These are phyloP conservation scores for Dioscorea zingiberensis DNA, from an alignment of 106 monocot genomes.

Conservation along the genomic window DNA sequence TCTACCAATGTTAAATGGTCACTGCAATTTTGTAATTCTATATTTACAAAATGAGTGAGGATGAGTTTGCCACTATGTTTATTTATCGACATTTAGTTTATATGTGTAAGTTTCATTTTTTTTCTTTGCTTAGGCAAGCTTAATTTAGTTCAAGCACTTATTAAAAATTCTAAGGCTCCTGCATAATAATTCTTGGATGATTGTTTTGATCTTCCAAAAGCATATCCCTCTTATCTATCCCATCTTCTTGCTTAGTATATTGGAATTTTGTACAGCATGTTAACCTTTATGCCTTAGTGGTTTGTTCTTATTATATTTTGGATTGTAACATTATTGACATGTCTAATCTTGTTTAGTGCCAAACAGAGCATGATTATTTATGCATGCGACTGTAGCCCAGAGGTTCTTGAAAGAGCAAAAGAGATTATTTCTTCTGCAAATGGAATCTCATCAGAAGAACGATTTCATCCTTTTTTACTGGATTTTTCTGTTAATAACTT, in stretches of 20 bases:
- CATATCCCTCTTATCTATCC: too few species aligned
- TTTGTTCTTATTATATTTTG: too few species aligned
- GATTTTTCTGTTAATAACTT: conserved; percentile 52
- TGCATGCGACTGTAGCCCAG: conserved; percentile 90
- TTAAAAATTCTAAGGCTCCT: too few species aligned
- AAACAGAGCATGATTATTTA: conserved; percentile 50
- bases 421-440: conserved; percentile 39
- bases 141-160: too few species aligned
- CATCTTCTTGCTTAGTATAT: too few species aligned
- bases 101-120: too few species aligned
- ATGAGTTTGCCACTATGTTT: too few species aligned
- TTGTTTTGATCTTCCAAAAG: neutral
- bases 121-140: too few species aligned
- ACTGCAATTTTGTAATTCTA: neutral
- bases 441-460: conserved; percentile 17
- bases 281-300: too few species aligned
- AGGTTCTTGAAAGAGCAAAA: conserved; percentile 66
- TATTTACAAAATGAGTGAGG: neutral
- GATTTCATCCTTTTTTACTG: conserved; percentile 62
- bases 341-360: conserved; percentile 32
- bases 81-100: too few species aligned
- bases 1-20: too few species aligned
- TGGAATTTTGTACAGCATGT: too few species aligned
- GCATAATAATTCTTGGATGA: neutral
- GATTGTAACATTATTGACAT: neutral